Conservation (phyloP, 2,329 filamentous ascomycete genomes). For the Diatrype stigma region DNA sequence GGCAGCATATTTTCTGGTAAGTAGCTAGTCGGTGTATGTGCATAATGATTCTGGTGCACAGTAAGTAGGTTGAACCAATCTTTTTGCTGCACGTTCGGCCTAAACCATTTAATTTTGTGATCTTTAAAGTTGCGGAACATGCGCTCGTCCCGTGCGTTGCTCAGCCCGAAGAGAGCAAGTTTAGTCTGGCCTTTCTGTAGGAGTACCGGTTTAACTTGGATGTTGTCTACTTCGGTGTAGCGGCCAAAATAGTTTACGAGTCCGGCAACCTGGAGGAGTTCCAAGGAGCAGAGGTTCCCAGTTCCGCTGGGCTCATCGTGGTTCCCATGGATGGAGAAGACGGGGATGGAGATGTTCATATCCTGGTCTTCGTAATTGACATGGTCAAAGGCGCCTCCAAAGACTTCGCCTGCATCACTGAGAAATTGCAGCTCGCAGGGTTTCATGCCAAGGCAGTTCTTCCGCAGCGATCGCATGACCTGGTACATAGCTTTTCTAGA, state of each 20-base stretch:
- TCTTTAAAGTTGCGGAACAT: constrained; percentile 92
- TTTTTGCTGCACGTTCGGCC: constrained; percentile 70
- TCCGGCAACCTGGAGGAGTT: constrained; percentile 85
- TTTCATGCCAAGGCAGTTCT: constrained; percentile 92
- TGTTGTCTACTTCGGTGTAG: constrained; percentile 87
- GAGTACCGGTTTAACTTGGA: constrained; percentile 84
- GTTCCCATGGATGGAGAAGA: constrained; percentile 98
- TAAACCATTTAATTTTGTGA: constrained; percentile 89
- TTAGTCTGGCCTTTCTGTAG: constrained; percentile 93
- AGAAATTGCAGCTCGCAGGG: constrained; percentile 93
- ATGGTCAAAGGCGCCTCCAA: constrained; percentile 83
- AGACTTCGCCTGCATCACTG: constrained; percentile 87
- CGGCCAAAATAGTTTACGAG: constrained; percentile 95
- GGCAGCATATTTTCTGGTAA: constrained; percentile 91
- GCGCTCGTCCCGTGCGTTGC: constrained; percentile 93
- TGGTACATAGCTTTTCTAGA: constrained; percentile 95
- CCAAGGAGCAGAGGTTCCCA: constrained; percentile 84
- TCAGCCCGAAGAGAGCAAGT: constrained; percentile 87
- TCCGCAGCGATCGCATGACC: constrained; percentile 89
- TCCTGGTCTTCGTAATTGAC: constrained; percentile 98
- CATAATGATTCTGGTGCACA: constrained; percentile 94
- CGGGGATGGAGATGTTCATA: constrained; percentile 94
- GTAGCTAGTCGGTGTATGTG: constrained; percentile 88
- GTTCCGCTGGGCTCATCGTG: constrained; percentile 98
- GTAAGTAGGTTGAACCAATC: constrained; percentile 97